phyloP scores from a whole-genome alignment of 441 rosid species.

The Populus trichocarpa region DNA sequence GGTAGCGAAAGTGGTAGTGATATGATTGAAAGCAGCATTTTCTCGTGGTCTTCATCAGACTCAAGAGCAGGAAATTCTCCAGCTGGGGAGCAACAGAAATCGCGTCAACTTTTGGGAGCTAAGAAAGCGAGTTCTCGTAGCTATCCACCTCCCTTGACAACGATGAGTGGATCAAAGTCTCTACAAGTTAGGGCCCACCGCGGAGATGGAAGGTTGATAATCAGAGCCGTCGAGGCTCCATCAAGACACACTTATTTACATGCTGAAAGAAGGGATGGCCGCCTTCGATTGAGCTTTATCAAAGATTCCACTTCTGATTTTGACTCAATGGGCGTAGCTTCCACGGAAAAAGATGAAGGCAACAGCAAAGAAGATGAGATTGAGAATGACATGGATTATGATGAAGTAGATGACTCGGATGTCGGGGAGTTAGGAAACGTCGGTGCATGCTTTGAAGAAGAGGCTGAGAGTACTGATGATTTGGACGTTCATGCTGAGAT shows the following conservation, averaged over 20 bases:
- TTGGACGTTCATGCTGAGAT: constrained; percentile 17
- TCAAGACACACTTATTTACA: constrained; percentile 34
- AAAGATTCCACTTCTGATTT: constrained; percentile 25
- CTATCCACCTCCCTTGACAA: constrained; percentile 81
- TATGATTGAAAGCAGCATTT: constrained; percentile 27
- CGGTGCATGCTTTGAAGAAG: neutral
- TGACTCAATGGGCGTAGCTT: constrained; percentile 17
- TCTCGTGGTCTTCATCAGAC: constrained; percentile 35
- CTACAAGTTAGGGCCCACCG: constrained; percentile 60
- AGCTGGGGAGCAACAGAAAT: constrained; percentile 20
- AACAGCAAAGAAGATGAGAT: neutral
- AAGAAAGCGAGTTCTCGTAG: constrained; percentile 32
- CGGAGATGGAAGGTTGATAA: constrained; percentile 62
- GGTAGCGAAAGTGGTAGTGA: constrained; percentile 79
- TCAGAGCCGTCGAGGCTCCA: constrained; percentile 46
- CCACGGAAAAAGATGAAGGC: neutral
- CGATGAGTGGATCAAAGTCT: constrained; percentile 49
- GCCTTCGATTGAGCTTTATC: constrained; percentile 52
- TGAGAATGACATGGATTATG: constrained; percentile 24
- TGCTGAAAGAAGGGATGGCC: constrained; percentile 73
- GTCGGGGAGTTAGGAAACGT: constrained; percentile 7
- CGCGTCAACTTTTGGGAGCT: constrained; percentile 14
- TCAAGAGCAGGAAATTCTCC: constrained; percentile 15
- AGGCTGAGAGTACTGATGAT: neutral
- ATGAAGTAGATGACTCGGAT: neutral